These are phyloP conservation scores for Fusarium chaquense DNA, from an alignment of 2,329 filamentous ascomycete species.

Conservation along the genomic window DNA sequence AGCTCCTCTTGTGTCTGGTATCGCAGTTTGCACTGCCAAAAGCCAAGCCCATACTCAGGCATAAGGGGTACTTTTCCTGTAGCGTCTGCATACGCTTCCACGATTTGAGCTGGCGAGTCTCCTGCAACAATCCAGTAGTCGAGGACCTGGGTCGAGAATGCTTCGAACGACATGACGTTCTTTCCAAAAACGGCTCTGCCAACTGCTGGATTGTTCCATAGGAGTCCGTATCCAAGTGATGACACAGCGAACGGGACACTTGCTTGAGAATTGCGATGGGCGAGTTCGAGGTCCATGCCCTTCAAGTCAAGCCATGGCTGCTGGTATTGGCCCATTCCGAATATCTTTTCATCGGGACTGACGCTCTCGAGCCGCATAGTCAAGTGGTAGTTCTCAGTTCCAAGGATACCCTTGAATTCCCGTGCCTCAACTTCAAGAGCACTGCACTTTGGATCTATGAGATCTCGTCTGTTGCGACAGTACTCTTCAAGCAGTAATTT, in stretches of 20 bases:
- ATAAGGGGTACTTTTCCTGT: slow-evolving; percentile 74
- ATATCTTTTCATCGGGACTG: slow-evolving; percentile 69
- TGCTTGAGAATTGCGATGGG: slow-evolving; percentile 75
- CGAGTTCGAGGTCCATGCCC: slow-evolving; percentile 71
- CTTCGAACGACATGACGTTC: slow-evolving; percentile 72
- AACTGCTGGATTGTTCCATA: slow-evolving; percentile 75
- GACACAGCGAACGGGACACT: slow-evolving; percentile 73
- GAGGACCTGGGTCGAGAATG: slow-evolving; percentile 66
- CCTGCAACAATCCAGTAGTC: slow-evolving; percentile 75
- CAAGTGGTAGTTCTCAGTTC: slow-evolving; percentile 64
- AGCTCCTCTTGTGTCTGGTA: slow-evolving; percentile 76
- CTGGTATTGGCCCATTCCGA: slow-evolving; percentile 77
- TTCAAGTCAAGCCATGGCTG: slow-evolving; percentile 73
- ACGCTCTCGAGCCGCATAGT: slow-evolving; percentile 70
- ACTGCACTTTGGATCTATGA: slow-evolving; percentile 70
- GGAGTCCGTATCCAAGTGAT: slow-evolving; percentile 70
- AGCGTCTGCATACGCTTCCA: slow-evolving; percentile 65
- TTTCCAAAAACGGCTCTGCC: slow-evolving; percentile 71
- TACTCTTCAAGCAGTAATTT: slow-evolving; percentile 51
- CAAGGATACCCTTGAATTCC: slow-evolving; percentile 66
- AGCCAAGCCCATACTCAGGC: slow-evolving; percentile 76
- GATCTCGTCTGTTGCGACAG: slow-evolving; percentile 48
- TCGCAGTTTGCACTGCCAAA: slow-evolving; percentile 76
- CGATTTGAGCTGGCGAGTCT: slow-evolving; percentile 66
- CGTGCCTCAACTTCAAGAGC: slow-evolving; percentile 68